These are phyloP conservation scores for Jamesozyma jinghongensis DNA, from an alignment of 805 yeast species.

Conservation along the genomic window DNA sequence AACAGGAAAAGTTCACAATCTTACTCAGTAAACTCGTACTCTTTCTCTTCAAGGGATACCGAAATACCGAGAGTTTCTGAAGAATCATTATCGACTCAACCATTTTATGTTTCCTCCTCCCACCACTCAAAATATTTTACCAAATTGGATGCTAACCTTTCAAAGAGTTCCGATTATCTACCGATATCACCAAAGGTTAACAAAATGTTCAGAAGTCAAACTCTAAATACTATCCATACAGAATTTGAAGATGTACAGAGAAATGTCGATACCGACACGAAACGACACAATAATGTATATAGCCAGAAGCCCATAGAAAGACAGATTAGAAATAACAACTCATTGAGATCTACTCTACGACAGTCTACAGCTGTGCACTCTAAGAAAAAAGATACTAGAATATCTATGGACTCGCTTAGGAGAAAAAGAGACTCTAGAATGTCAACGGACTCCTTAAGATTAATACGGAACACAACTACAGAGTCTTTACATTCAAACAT, in stretches of 20 bases:
- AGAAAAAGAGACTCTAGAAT: background rate
- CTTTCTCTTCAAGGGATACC: background rate
- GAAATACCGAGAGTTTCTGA: background rate
- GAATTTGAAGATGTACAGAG: background rate
- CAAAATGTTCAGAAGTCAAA: background rate
- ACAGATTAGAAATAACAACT: background rate
- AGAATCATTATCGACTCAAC: background rate
- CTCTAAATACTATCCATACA: background rate
- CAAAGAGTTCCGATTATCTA: background rate
- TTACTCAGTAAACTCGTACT: no score
- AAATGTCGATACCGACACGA: background rate
- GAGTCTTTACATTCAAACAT: slow-evolving; percentile 3
- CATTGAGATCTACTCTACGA: background rate
- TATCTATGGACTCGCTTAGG: background rate
- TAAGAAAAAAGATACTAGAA: background rate
- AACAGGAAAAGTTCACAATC: background rate
- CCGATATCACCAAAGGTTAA: no score
- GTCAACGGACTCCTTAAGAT: background rate
- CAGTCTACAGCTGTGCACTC: background rate
- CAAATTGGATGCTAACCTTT: background rate
- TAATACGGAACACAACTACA: background rate
- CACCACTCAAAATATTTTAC: no score
- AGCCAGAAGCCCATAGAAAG: no score
- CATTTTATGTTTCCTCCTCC: background rate
- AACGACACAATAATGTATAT: no score